These are phyloP conservation scores for Fraxinus floribunda DNA, from an alignment of 305 asterid species.

Conservation along the genomic window DNA sequence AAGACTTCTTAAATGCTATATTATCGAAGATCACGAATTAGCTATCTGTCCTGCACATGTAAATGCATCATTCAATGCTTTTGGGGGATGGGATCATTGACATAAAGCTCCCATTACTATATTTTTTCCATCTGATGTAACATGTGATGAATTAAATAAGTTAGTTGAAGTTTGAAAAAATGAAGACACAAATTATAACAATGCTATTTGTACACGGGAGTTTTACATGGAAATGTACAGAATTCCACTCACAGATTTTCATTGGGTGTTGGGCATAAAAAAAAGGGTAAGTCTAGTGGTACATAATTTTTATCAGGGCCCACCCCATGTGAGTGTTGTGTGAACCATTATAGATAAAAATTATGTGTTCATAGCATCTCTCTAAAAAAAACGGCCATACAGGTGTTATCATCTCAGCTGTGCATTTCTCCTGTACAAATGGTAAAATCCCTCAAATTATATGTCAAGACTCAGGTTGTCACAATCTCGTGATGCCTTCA, in stretches of 20 bases:
- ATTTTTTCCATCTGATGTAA: neutral
- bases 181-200: neutral
- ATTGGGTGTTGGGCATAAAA: too few species aligned
- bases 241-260: too few species aligned
- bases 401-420: too few species aligned
- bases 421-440: too few species aligned
- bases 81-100: neutral
- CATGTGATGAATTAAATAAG: neutral
- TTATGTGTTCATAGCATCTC: too few species aligned
- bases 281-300: too few species aligned
- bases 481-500: neutral
- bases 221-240: too few species aligned
- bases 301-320: too few species aligned
- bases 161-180: conserved; percentile 26
- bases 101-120: neutral
- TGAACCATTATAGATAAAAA: too few species aligned
- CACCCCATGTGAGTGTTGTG: too few species aligned
- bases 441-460: neutral
- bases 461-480: neutral
- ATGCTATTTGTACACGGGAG: too few species aligned
- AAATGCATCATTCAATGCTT: conserved; percentile 11
- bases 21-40: neutral
- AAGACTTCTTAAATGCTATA: neutral
- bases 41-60: neutral
- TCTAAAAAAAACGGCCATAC: too few species aligned